Conservation (phyloP, 2,329 filamentous ascomycete genomes). For the Stachybotrys chlorohalonatus region DNA sequence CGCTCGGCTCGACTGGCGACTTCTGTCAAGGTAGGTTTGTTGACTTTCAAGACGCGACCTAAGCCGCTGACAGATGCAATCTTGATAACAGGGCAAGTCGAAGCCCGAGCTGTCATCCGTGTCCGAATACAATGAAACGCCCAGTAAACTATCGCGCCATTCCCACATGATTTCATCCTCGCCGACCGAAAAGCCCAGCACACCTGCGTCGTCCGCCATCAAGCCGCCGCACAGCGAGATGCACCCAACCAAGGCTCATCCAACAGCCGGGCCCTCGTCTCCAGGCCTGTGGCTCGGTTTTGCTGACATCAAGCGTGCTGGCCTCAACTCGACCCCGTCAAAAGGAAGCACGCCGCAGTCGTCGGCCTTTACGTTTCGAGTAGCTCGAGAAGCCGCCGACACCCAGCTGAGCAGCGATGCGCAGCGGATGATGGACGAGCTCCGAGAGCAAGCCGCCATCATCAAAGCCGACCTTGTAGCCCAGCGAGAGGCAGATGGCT, state of each 20-base stretch:
- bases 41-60: background rate
- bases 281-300: slow-evolving; percentile 79
- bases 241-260: slow-evolving; percentile 79
- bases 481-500: slow-evolving; percentile 46
- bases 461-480: slow-evolving; percentile 62
- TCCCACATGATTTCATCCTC: slow-evolving; percentile 25
- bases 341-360: slow-evolving; percentile 42
- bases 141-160: slow-evolving; percentile 15
- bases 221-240: slow-evolving; percentile 73
- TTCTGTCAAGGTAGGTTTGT: slow-evolving; percentile 24
- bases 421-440: slow-evolving; percentile 52
- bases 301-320: slow-evolving; percentile 57
- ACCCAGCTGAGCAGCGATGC: slow-evolving; percentile 52
- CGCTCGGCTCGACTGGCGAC: slow-evolving; percentile 34
- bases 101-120: slow-evolving; percentile 30
- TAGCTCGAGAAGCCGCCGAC: slow-evolving; percentile 44
- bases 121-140: slow-evolving; percentile 31
- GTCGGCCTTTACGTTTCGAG: slow-evolving; percentile 60
- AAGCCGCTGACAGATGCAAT: slow-evolving; percentile 1
- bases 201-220: slow-evolving; percentile 57
- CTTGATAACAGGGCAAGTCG: slow-evolving; percentile 16
- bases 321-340: slow-evolving; percentile 55
- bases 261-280: slow-evolving; percentile 66
- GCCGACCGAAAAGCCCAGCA: slow-evolving; percentile 28
- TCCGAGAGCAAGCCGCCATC: slow-evolving; percentile 61